phyloP scores from a whole-genome alignment of 2,329 filamentous ascomycete genomes.

The Alternaria triticimaculans region DNA sequence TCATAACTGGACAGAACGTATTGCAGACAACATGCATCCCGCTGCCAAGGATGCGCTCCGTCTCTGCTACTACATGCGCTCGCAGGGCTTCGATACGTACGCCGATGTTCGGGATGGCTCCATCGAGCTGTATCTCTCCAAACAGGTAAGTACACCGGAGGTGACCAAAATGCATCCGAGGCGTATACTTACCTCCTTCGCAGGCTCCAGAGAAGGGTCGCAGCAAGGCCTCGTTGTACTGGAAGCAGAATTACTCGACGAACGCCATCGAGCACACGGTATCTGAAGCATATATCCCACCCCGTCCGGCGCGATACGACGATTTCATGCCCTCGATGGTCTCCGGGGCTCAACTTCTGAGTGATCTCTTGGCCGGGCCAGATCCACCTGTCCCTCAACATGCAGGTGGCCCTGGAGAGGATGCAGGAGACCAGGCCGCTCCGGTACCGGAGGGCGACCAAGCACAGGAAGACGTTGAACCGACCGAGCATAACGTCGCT shows the following conservation, averaged over 20 bases:
- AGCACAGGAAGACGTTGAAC: neutral
- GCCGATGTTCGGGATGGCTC: conserved; percentile 11
- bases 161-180: neutral
- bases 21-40: conserved; percentile 9
- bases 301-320: neutral
- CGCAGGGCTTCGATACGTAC: conserved; percentile 30
- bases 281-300: neutral
- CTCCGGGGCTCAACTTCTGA: neutral
- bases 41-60: conserved; percentile 26
- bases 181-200: neutral
- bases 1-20: conserved; percentile 19
- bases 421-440: neutral
- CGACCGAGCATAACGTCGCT: neutral
- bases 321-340: neutral
- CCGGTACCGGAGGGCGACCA: neutral
- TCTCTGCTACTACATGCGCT: conserved; percentile 44
- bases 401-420: neutral
- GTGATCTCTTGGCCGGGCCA: neutral
- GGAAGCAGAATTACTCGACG: conserved; percentile 23
- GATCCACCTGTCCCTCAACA: neutral
- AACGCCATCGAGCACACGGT: neutral
- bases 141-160: neutral
- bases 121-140: conserved; percentile 21
- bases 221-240: conserved; percentile 21
- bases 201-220: neutral